Conservation (phyloP, 192 early-diverging fungal species). For the Backusella macrospora region DNA sequence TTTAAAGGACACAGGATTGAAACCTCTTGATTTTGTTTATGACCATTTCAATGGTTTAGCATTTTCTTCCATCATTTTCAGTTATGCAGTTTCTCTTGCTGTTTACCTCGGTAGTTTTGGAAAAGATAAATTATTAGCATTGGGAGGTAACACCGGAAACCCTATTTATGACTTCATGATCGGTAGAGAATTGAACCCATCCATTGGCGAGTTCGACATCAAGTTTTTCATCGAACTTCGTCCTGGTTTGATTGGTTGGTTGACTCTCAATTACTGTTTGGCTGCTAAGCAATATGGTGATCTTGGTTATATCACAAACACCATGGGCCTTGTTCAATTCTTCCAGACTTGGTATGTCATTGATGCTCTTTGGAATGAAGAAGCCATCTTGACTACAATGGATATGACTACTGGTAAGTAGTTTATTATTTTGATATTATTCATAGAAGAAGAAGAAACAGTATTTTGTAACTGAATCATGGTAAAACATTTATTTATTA, state of each 20-base stretch:
- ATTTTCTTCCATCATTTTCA: conserved; percentile 67
- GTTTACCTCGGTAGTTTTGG: conserved; percentile 81
- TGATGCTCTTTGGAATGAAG: conserved; percentile 82
- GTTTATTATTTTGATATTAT: no score
- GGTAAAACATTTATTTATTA: background rate
- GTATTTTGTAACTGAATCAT: background rate
- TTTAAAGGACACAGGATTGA: conserved; percentile 52
- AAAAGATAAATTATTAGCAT: conserved; percentile 65
- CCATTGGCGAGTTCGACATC: conserved; percentile 81
- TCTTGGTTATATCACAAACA: conserved; percentile 69
- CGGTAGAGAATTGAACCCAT: conserved; percentile 95
- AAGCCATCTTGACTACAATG: conserved; percentile 89
- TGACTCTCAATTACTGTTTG: conserved; percentile 76
- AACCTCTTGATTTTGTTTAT: conserved; percentile 80
- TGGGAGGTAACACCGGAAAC: conserved; percentile 92
- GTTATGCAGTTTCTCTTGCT: conserved; percentile 64
- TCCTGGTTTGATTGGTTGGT: conserved; percentile 92
- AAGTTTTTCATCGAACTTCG: conserved; percentile 95
- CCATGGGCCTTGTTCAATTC: conserved; percentile 74
- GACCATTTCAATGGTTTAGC: conserved; percentile 79
- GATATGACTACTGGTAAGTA: conserved; percentile 80
- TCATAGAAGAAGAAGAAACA: background rate
- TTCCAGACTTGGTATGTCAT: conserved; percentile 86
- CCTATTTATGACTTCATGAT: conserved; percentile 93
- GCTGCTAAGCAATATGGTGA: conserved; percentile 74